phyloP scores from a whole-genome alignment of 2,329 filamentous ascomycete genomes.

The Pseudogymnoascus verrucosus region DNA sequence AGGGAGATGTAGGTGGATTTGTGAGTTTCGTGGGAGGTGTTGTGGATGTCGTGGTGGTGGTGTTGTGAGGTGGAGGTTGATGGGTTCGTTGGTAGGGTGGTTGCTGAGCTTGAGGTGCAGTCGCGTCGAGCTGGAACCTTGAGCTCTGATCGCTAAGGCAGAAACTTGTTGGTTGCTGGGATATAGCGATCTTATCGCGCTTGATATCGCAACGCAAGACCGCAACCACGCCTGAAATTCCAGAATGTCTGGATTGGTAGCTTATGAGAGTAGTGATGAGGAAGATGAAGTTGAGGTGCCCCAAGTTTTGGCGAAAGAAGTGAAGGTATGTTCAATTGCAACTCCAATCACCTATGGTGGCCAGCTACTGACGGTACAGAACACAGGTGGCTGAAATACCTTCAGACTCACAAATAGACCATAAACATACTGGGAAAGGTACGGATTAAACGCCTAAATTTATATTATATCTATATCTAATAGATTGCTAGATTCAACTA shows the following conservation, averaged over 20 bases:
- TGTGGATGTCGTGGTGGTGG: background rate
- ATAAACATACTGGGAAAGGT: background rate
- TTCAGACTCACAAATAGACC: background rate
- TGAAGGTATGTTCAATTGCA: constrained; percentile 5
- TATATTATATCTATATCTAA: constrained; percentile 6
- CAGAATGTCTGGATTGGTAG: constrained; percentile 29
- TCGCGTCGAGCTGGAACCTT: constrained; percentile 10
- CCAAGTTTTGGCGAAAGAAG: constrained; percentile 8
- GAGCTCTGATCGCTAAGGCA: constrained; percentile 1
- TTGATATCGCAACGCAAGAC: background rate
- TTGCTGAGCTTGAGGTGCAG: constrained; percentile 8
- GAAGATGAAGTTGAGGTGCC: constrained; percentile 22
- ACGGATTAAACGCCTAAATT: background rate
- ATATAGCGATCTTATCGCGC: background rate
- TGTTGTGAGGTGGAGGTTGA: background rate
- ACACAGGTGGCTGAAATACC: background rate
- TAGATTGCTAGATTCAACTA: background rate
- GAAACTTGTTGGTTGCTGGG: background rate
- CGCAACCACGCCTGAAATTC: background rate
- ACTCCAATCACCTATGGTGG: background rate
- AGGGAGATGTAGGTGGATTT: constrained; percentile 9
- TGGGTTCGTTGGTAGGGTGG: background rate
- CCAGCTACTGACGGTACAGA: constrained; percentile 6
- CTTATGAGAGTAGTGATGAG: constrained; percentile 33
- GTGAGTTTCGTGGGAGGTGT: background rate